Evolutionary conservation across 805 yeast genomes (phyloP), one percentile per base, ranked within the genome.

Genomic region (Nakazawaea laoshanensis): DNA sequence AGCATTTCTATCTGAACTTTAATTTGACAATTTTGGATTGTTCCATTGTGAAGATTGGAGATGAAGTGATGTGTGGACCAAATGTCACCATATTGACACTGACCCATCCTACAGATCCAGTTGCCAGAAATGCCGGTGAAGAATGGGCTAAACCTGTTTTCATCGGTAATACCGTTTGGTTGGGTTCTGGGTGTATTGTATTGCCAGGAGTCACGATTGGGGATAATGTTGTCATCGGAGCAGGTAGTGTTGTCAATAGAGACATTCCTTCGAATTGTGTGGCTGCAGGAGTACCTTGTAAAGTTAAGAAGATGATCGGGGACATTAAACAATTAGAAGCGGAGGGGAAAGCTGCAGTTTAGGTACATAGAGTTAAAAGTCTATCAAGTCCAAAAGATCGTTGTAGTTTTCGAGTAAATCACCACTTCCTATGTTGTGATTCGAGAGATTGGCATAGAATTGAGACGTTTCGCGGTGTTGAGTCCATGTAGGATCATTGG

Each of bases 131-230:
- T 19, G n/a, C 30, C 35, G 47, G 7, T 2, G 53, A 56, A 3
- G 88, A 80, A 47, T 68, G 56, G 43, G 77, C 80, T 0, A 45
- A 52, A 23, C 78, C 81, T 5, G 65, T 81, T 19, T 57, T 49
- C 3, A 72, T 81, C 22, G 85, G 80, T 3, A 64, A 74, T 48
- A 67, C 70, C 40, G 82, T 76, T 7, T 80, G 88, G 89, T 56
- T 80, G 25, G 84, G 83, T 11, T 61, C 76, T 1, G 61, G 63
- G 25, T 72, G 57, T 11, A 56, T 59, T 1, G 63, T 81, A 7
- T 51, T 78, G 32, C 81, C 83, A 2, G 88, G 87, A 7, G 77
- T 76, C 8, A 70, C 67, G 1, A 63, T 80, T 28, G 88, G 87
- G 10, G 70, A 72, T 31, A 68, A 70, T 7, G 63, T 66, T 4